Base-by-base conservation (phyloP, 225 moss, liverwort and hornwort species). In the Anthoceros angustus region DNA sequence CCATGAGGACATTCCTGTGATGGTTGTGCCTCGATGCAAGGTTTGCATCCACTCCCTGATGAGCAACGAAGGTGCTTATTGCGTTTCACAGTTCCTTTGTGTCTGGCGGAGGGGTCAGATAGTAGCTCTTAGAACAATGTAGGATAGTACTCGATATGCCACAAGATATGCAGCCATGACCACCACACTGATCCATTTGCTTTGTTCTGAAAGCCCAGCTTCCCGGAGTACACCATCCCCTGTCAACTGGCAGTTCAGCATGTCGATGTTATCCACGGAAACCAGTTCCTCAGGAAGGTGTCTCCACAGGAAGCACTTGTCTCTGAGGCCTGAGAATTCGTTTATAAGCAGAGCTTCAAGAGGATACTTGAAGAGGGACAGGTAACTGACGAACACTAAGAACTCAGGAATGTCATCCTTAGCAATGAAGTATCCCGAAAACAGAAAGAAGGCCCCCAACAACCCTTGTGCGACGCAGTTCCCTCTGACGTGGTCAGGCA, bases 361-460 rank as follows among this genome's bases (percentile, higher is more conserved):
- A 0, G 88, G 88, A 40, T 86, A 92, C 69, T 92, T 92, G 75
- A 85, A 86, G 6, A 92, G 68, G 0, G 81, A 82, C 23, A 86
- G 6, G 70, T 92, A 92, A 40, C 86, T 86, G 83, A 85, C 43
- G 66, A 74, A 88, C 1, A 92, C 14, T 86, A 86, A 86, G 62
- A 15, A 77, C 39, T 80, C 79, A 6, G 92, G 92, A 25, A 92
- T 69, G 32, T 79, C 83, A 61, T 88, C 81, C 69, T 83, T 86
- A 2, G 88, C 80, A 8, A 92, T 92, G 71, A 92, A 86, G 39
- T 80, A 86, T 0, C 92, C 92, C 0, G 88, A 88, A 76, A 92
- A 92, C 5, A 92, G 48, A 66, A 92, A 88, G 39, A 92, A 92
- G 1, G 84, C 86, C 0, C 92, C 92, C 88, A 92, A 88, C 65